Percentiles rank a stretch among this genome's conserved stretches.
Conservation (phyloP, 306 rosid genomes). For the Clitoria ternatea region DNA sequence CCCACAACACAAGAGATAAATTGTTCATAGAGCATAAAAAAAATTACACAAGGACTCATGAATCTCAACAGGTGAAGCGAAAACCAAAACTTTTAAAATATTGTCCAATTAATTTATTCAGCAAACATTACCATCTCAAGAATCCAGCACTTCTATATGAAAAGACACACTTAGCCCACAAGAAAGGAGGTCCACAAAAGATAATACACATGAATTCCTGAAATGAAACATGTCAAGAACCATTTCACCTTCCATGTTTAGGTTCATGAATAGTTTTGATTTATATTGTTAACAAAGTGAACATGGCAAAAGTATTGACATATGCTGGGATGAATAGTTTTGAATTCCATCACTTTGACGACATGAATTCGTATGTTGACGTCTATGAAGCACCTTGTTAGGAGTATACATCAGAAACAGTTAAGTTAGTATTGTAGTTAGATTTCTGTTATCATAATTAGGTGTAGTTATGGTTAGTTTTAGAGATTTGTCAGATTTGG, state of each 20-base stretch:
- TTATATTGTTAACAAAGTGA: not conserved
- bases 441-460: too few relatives aligned
- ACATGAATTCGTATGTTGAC: slow-evolving; percentile 74
- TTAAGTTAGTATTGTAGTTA: too few relatives aligned
- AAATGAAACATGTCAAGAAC: not conserved
- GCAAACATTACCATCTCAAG: too few relatives aligned
- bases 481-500: too few relatives aligned
- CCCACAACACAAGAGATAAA: not conserved
- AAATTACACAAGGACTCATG: not conserved
- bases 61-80: not conserved
- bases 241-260: too few relatives aligned
- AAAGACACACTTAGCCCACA: not conserved
- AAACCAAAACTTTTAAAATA: not conserved
- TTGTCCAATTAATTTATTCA: too few relatives aligned
- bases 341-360: slow-evolving; percentile 82
- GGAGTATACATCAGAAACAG: too few relatives aligned
- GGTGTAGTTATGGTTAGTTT: too few relatives aligned
- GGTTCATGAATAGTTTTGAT: not conserved
- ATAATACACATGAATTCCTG: not conserved
- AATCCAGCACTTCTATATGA: not conserved
- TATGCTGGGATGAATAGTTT: too few relatives aligned
- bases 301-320: not conserved
- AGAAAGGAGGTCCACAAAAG: not conserved
- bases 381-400: too few relatives aligned
- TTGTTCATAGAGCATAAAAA: not conserved